Percentiles rank a stretch among this genome's conserved stretches.
phyloP scores from a whole-genome alignment of 495 filamentous ascomycete genomes.

The Penicillium tannophilum region DNA sequence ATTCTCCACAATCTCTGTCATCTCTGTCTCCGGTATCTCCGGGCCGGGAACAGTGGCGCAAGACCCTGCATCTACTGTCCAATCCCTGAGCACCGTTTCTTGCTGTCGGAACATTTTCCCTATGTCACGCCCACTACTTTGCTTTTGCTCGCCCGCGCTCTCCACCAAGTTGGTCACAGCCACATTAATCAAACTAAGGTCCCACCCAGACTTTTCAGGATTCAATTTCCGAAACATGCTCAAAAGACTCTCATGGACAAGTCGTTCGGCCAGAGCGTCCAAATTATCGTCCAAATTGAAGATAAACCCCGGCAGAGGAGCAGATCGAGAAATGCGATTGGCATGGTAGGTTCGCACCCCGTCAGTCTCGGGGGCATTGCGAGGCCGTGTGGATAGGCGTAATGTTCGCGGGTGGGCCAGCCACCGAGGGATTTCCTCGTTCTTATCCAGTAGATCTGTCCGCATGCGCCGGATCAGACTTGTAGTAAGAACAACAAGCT shows the following conservation, averaged over 20 bases:
- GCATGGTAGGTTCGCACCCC: constrained; percentile 49
- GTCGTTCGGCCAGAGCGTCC: constrained; percentile 61
- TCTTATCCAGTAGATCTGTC: constrained; percentile 65
- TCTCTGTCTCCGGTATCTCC: constrained; percentile 15
- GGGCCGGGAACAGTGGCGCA: constrained; percentile 1
- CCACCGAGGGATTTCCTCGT: constrained; percentile 56
- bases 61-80: constrained; percentile 34
- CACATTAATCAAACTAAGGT: constrained; percentile 80
- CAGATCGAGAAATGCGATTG: constrained; percentile 69
- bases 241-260: constrained; percentile 68
- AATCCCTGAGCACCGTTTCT: constrained; percentile 63
- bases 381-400: constrained; percentile 73
- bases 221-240: constrained; percentile 75
- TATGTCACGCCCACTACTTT: constrained; percentile 60
- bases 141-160: constrained; percentile 53
- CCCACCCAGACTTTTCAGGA: constrained; percentile 69
- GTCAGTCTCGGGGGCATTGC: constrained; percentile 57
- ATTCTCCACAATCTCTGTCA: constrained; percentile 24
- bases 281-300: constrained; percentile 61
- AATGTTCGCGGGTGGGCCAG: constrained; percentile 69
- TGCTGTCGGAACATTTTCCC: constrained; percentile 69
- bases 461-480: constrained; percentile 82
- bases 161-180: constrained; percentile 84
- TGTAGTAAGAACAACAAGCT: constrained; percentile 61
- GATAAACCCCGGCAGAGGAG: constrained; percentile 66